Base-by-base conservation (phyloP, 2,329 filamentous ascomycete species). In the Colletotrichum limetticola region DNA sequence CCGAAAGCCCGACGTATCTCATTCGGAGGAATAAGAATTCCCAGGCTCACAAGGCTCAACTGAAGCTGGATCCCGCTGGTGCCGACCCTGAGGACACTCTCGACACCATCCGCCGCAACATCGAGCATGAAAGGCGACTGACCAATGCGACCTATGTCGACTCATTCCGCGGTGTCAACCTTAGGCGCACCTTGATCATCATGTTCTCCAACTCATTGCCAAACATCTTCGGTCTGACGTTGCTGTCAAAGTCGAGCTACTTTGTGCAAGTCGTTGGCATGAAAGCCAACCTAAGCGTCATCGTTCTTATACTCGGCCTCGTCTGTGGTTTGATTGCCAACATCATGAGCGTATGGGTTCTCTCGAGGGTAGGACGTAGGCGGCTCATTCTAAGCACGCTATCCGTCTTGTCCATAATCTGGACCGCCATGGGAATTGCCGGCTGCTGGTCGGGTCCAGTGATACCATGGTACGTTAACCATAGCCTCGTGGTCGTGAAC, bases 1-100 rank as follows among this genome's bases (percentile, higher is more conserved):
- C 88, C 0, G 88, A 90, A 74, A 87, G 84, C 14, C 88, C 88
- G 0, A 81, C 85, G 0, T 89, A 84, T 72, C 78, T 89, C 1
- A 78, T 90, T 1, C 83, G 86, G 4, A 85, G 83, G 65, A 80
- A 79, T 4, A 77, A 78, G 6, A 77, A 83, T 12, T 79, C 79
- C 1, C 77, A 86, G 59, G 85, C 86, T 1, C 78, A 86, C 71
- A 79, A 80, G 70, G 83, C 87, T 16, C 86, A 89, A 76, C 82
- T 82, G 63, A 85, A 86, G 59, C 85, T 91, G 62, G 85, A 88
- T 74, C 83, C 85, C 0, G 68, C 77, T 0, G 79, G 79, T 5
- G 77, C 79, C 1, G 81, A 85, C 42, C 81, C 84, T 6, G 82
- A 84, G 71, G 80, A 80, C 75, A 83, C 84, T 0, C 79, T 87